These are phyloP conservation scores for Daldinia caldariorum DNA, from an alignment of 495 filamentous ascomycete genomes.

Conservation along the genomic window DNA sequence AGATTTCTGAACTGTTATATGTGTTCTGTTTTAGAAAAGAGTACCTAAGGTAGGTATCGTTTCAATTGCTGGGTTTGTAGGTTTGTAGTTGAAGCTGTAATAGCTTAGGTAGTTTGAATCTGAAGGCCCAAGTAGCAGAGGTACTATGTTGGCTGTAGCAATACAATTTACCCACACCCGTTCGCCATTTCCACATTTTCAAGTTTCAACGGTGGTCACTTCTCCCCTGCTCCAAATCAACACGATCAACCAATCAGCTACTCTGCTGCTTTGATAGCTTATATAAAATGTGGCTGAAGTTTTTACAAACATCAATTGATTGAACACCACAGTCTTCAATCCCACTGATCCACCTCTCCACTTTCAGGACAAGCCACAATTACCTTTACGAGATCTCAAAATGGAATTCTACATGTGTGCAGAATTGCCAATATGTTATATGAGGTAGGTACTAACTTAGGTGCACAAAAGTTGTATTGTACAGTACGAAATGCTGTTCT, in stretches of 20 bases:
- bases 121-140: constrained; percentile 1
- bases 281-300: constrained; percentile 12
- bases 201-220: constrained; percentile 44
- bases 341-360: not conserved
- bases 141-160: too few species aligned
- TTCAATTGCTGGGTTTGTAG: constrained; percentile 7
- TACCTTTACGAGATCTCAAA: too few species aligned
- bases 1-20: not conserved
- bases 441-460: too few species aligned
- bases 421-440: too few species aligned
- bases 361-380: too few species aligned
- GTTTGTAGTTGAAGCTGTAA: constrained; percentile 5
- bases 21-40: not conserved
- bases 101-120: constrained; percentile 14
- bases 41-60: not conserved
- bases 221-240: constrained; percentile 21
- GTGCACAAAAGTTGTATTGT: too few species aligned
- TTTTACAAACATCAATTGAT: not conserved
- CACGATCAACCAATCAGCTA: not conserved
- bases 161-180: constrained; percentile 28
- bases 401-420: too few species aligned
- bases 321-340: not conserved
- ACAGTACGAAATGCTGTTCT: too few species aligned
- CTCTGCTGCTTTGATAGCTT: constrained; percentile 3
- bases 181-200: constrained; percentile 29